Base-by-base conservation (phyloP, 1,139 yeast genomes). In the Hansenula anomala region DNA sequence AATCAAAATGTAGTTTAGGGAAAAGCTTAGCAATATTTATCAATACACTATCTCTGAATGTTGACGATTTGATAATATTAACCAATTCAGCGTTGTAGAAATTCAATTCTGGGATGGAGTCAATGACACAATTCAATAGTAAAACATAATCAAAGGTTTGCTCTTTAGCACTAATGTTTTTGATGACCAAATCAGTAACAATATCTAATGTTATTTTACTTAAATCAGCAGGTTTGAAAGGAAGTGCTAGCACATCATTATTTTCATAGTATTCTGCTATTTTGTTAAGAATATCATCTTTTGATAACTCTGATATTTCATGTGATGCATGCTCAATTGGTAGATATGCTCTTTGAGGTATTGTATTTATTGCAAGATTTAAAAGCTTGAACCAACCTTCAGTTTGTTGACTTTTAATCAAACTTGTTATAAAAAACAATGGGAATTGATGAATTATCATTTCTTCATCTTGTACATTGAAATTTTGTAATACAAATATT, bases 391-490 rank as follows among this genome's bases (percentile, higher is more conserved):
- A 49, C 55, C 72, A 63, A 3, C 60, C 44, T 1, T 39, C 40
- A 20, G 51, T 46, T 10, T 43, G 41, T 2, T 44, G 40, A n/a
- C 36, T 30, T 16, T 40, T 39, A 18, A 63, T 46, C 22, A 78
- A 47, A 5, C 75, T 47, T 1, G 75, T 65, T 16, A 87, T 49
- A 2, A 88, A 58, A 2, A 85, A 72, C 38, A 87, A 61, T 0
- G 97, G 97, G 5, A 85, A 65, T 55, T 90, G 96, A 14, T 72
- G 69, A 0, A 76, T 66, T n/a, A 80, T 62, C 83, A 87, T 86
- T 47, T 88, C 97, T 48, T 88, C 96, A 48, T 90, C 97, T 36
- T 73, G 76, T 15, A 89, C 78, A 48, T 86, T 78, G 60, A 87
- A 90, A 33, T 74, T 72, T 17, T 68, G 67, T 22, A 89, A 48